phyloP scores from a whole-genome alignment of 495 filamentous ascomycete species.

The Thermothielavioides terrestris region DNA sequence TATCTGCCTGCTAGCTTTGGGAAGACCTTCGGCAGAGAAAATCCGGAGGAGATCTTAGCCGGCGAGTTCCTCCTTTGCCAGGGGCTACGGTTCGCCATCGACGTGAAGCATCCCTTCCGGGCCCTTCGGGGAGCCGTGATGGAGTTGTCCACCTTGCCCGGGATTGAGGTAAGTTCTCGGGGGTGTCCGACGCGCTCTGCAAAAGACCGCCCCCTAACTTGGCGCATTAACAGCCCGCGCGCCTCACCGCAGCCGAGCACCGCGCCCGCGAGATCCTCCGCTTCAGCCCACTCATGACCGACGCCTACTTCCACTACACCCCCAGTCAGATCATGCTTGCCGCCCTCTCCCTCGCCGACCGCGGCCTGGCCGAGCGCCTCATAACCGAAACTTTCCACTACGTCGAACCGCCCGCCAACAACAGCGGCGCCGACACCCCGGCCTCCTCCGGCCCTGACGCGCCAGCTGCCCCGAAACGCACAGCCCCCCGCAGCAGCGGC shows the following conservation, averaged over 20 bases:
- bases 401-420: slow-evolving; percentile 6
- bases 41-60: slow-evolving; percentile 65
- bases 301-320: slow-evolving; percentile 93
- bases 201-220: slow-evolving; percentile 12
- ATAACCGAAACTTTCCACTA: slow-evolving; percentile 59
- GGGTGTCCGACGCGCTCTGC: no score
- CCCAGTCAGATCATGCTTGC: slow-evolving; percentile 89
- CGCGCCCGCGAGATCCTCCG: slow-evolving; percentile 66
- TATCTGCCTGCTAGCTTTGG: slow-evolving; percentile 36
- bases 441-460: slow-evolving; percentile 1
- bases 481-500: not conserved
- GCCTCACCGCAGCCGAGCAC: slow-evolving; percentile 60
- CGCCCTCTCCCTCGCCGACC: slow-evolving; percentile 65
- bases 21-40: slow-evolving; percentile 45
- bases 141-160: slow-evolving; percentile 55
- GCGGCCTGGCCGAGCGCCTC: slow-evolving; percentile 60
- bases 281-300: slow-evolving; percentile 71
- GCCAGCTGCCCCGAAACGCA: not conserved
- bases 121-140: slow-evolving; percentile 77
- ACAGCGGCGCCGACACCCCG: slow-evolving; percentile 18
- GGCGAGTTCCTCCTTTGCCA: slow-evolving; percentile 89
- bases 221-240: slow-evolving; percentile 27
- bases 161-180: slow-evolving; percentile 30
- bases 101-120: slow-evolving; percentile 84
- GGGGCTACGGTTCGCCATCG: slow-evolving; percentile 86